A percentile compares a stretch with the other conserved stretches of the same genome.
phyloP scores from a whole-genome alignment of 345 rosid species.

The Angophora floribunda region DNA sequence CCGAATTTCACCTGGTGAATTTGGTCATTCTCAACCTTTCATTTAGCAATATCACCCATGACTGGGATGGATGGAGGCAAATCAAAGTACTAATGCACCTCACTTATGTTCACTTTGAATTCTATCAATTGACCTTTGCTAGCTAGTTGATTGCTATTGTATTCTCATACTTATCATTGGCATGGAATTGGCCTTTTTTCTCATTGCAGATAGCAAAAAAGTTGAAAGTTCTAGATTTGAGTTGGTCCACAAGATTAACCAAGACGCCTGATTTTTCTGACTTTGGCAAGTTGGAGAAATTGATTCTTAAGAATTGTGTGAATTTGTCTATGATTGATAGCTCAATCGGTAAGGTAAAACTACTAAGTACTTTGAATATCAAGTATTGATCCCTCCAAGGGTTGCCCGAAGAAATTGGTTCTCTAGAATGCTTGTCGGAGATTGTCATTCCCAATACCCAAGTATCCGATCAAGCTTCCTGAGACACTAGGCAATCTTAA shows the following conservation, averaged over 20 bases:
- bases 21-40: too few species aligned
- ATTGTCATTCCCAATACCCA: neutral
- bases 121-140: too few species aligned
- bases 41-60: fast-evolving
- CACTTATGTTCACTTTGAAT: too few species aligned
- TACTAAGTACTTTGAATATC: neutral
- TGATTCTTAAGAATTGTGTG: neutral
- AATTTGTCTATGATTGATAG: neutral
- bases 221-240: too few species aligned
- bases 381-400: neutral
- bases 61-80: too few species aligned
- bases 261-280: neutral
- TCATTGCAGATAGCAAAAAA: too few species aligned
- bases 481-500: neutral
- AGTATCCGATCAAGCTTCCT: neutral
- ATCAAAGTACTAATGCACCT: too few species aligned
- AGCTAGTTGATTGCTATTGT: too few species aligned
- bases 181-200: too few species aligned
- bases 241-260: fast-evolving
- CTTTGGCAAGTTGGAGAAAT: neutral
- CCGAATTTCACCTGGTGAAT: too few species aligned
- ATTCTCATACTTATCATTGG: too few species aligned
- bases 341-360: neutral
- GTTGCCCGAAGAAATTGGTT: neutral
- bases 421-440: neutral